Evolutionary conservation across 352 stramenopile species (phyloP), one percentile per base, ranked within the genome.

Genomic region (Pythium dissotocum): DNA sequence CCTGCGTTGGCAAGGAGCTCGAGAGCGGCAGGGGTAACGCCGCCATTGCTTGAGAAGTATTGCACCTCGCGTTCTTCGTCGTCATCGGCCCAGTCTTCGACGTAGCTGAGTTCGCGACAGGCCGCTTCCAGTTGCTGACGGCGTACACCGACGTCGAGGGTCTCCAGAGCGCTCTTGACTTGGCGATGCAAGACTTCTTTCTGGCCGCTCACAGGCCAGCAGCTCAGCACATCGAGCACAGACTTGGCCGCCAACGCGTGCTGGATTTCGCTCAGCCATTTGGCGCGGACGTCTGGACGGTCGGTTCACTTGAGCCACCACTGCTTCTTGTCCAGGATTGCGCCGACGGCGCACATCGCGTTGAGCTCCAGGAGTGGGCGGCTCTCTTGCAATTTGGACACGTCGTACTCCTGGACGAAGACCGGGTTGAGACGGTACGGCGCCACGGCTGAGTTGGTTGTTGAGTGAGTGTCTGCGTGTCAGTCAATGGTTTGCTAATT

Each of bases 241-340:
- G 70, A 59, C 44, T 14, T 13, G 26, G 26, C 32, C 9, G 58
- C 60, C 9, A 72, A 16, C 21, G 55, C 13, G 10, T 55, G 51
- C 12, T 61, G 30, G 30, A 72, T 28, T 42, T 68, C 66, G 2
- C 8, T 4, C 6, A 71, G n/a, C 14, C 54, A 54, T 2, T 42
- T 42, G 13, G 61, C 28, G 6, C 58, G 56, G 8, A 54, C 12
- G 14, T 61, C 58, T 36, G 54, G 33, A n/a, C 58, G 63, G 4
- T 30, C 40, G 24, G 33, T 32, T 35, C 55, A 61, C 55, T 61
- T 61, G 55, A 35, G 4, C 16, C 18, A 49, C 35, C 55, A 52
- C 13, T 51, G 6, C 18, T 18, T 16, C 55, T 61, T 61, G 55
- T 61, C 46, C 2, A 61, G 55, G 18, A 61, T 35, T 2, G 55